Evolutionary conservation across 2,329 filamentous ascomycete genomes (phyloP).

Genomic region (Alternaria sp.): DNA sequence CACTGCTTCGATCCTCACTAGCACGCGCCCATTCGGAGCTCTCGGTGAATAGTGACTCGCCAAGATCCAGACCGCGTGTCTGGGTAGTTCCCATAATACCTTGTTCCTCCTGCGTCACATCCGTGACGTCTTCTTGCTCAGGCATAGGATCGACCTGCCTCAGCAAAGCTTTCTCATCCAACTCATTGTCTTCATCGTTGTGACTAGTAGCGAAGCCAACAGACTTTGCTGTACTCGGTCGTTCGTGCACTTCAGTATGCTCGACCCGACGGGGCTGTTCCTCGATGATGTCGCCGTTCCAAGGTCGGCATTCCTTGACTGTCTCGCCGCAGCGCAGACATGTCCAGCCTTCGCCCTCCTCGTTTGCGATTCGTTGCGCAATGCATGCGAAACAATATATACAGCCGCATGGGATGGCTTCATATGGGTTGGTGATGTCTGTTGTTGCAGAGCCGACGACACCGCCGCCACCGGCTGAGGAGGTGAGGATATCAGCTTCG

Average conservation of each 20-base stretch:
- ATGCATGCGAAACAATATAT: slow-evolving; percentile 97
- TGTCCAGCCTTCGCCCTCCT: slow-evolving; percentile 93
- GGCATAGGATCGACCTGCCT: slow-evolving; percentile 47
- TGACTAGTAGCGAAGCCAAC: slow-evolving; percentile 30
- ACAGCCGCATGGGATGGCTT: slow-evolving; percentile 86
- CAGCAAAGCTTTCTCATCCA: slow-evolving; percentile 27
- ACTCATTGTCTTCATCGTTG: not conserved
- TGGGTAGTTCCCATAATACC: slow-evolving; percentile 26
- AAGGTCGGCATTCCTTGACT: slow-evolving; percentile 86
- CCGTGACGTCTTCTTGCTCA: slow-evolving; percentile 29
- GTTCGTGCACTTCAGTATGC: slow-evolving; percentile 10
- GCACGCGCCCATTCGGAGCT: slow-evolving; percentile 50
- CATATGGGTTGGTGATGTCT: slow-evolving; percentile 96
- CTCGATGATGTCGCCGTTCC: slow-evolving; percentile 88
- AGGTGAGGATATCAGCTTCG: slow-evolving; percentile 73
- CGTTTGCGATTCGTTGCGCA: slow-evolving; percentile 86
- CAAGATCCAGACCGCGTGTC: slow-evolving; percentile 39
- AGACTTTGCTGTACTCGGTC: slow-evolving; percentile 21
- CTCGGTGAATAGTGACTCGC: slow-evolving; percentile 41
- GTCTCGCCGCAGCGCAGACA: slow-evolving; percentile 88
- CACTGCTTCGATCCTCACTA: slow-evolving; percentile 34
- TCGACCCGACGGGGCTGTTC: slow-evolving; percentile 22
- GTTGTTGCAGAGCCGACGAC: slow-evolving; percentile 89
- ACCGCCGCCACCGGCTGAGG: slow-evolving; percentile 70
- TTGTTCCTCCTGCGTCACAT: not conserved